A percentile compares a stretch with the other conserved stretches of the same genome.
Conservation (phyloP, 306 rosid genomes). For the Luffa aegyptiaca region DNA sequence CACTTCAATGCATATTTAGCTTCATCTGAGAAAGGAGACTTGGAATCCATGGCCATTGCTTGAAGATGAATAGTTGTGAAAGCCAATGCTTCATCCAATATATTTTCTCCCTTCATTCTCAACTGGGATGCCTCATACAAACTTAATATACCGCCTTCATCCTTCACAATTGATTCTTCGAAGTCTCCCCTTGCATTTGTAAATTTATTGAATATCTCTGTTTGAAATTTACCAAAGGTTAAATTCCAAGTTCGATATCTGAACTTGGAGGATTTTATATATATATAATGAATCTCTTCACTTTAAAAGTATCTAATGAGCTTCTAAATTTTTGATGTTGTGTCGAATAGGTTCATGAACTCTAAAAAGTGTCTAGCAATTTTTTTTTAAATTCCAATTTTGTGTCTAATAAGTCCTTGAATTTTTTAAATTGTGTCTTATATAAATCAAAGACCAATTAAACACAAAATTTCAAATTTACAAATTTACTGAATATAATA, state of each 20-base stretch:
- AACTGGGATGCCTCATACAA: slow-evolving; percentile 21
- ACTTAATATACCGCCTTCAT: slow-evolving; percentile 13
- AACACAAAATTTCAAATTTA: not conserved
- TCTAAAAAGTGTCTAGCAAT: no score
- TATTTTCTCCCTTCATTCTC: not conserved
- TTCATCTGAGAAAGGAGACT: not conserved
- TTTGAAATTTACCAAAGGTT: not conserved
- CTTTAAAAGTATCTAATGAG: no score
- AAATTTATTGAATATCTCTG: slow-evolving; percentile 12
- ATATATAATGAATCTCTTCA: no score
- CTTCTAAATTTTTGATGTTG: no score
- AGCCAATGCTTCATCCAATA: slow-evolving; percentile 8
- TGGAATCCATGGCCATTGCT: not conserved
- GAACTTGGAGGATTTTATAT: no score
- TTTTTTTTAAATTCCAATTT: no score
- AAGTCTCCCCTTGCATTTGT: slow-evolving; percentile 12
- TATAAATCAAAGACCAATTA: no score
- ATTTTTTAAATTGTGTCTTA: no score
- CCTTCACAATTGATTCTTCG: not conserved
- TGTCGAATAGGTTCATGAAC: no score
- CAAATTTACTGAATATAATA: no score
- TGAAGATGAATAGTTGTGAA: slow-evolving; percentile 8
- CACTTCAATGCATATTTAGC: slow-evolving; percentile 2
- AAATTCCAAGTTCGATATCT: no score
- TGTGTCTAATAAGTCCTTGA: not conserved